Base-by-base conservation (phyloP, 148 eudicot species). In the Simmondsia chinensis region DNA sequence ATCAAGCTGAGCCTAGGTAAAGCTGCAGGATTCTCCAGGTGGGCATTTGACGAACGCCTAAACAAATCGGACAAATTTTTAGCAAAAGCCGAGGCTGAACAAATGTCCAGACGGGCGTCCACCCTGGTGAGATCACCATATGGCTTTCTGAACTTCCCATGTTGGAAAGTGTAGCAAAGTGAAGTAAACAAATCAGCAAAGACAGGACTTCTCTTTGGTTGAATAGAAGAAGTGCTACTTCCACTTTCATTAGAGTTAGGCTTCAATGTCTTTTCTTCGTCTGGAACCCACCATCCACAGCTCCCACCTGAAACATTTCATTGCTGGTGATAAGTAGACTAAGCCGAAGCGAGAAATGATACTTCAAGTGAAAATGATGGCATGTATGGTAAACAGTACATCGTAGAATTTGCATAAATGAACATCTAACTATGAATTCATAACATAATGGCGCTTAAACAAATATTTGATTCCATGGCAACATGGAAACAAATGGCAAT, bases 181-280 rank as follows among this genome's bases (percentile, higher is more conserved):
- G 96, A 87, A 26, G 87, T 93, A 63, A 82, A 86, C 34, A 86
- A 34, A 68, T 86, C 91, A 63, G 83, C 85, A 70, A 67, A 68
- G 21, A 86, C 46, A 20, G 76, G 72, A 43, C 54, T 71, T 52
- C 73, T 58, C 27, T 49, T 59, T 52, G 40, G 43, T 17, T 63
- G 44, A 41, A 42, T 34, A 33, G 48, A 18, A 11, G 61, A 37
- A 36, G 19, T 34, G 24, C 34, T 33, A 17, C 35, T 48, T 20
- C 17, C 58, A n/a, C 54, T 49, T 54, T 46, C 59, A 7, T 6
- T 21, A 3, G 48, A 54, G 32, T 56, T 35, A 51, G 29, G 43
- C 60, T 53, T 46, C 0, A 26, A 44, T 29, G 59, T 45, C 54
- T 60, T 60, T 11, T 70, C 68, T 40, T 56, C 52, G 12, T 71